Evolutionary conservation across 768 basidiomycete genomes (phyloP).

Genomic region (Rhodosporidiobolus odoratus): DNA sequence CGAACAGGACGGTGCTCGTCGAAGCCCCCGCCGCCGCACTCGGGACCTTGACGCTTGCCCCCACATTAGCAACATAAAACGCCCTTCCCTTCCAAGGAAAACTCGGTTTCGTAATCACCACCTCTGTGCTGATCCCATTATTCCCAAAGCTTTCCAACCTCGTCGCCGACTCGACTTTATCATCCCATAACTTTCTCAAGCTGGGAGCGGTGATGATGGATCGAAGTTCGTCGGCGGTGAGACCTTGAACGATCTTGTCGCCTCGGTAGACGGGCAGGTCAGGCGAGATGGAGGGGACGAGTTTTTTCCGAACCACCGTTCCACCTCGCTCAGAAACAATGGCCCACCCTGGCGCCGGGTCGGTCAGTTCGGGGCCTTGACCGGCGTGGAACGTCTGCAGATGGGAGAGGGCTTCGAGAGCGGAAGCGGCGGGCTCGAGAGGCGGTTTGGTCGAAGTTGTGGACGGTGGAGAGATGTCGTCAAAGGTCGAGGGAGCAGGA

Average conservation of each 20-base stretch:
- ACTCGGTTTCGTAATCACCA: conserved; percentile 60
- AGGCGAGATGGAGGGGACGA: conserved; percentile 70
- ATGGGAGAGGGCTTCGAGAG: conserved; percentile 73
- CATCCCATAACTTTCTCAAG: conserved; percentile 79
- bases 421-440: conserved; percentile 65
- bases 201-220: conserved; percentile 64
- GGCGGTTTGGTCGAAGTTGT: conserved; percentile 11
- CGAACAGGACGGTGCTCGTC: conserved; percentile 65
- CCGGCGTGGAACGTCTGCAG: conserved; percentile 64
- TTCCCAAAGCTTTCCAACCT: conserved; percentile 73
- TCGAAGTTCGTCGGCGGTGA: conserved; percentile 85
- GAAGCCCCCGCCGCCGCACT: conserved; percentile 43
- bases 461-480: background rate
- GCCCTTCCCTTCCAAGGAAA: conserved; percentile 86
- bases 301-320: conserved; percentile 66
- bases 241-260: conserved; percentile 84
- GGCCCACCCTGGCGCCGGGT: conserved; percentile 62
- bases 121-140: conserved; percentile 61
- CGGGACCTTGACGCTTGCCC: conserved; percentile 53
- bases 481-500: background rate
- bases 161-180: conserved; percentile 65
- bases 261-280: conserved; percentile 79
- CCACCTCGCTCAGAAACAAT: conserved; percentile 66
- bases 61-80: conserved; percentile 70
- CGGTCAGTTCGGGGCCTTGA: conserved; percentile 51